Evolutionary conservation across 441 rosid species (phyloP).

Genomic region (Melianthus villosus): DNA sequence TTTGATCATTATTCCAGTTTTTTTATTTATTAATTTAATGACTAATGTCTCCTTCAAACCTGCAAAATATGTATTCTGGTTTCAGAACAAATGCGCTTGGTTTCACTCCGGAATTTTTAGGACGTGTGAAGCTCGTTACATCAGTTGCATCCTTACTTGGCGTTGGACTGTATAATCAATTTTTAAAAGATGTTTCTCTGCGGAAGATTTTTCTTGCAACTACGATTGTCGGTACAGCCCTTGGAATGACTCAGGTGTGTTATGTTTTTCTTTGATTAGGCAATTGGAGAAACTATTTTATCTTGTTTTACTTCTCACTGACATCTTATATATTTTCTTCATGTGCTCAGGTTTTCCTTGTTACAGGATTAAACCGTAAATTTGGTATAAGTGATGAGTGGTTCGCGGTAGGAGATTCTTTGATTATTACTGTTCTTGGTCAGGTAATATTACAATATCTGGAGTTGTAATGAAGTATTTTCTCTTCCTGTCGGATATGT

Average conservation of each 20-base stretch:
- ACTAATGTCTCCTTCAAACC: too few species aligned
- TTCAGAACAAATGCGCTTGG: slow-evolving; percentile 87
- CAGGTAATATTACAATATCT: slow-evolving; percentile 35
- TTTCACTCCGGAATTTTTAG: slow-evolving; percentile 87
- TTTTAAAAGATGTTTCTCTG: slow-evolving; percentile 62
- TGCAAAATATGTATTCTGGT: slow-evolving; percentile 5
- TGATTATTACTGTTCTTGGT: slow-evolving; percentile 74
- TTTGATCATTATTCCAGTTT: too few species aligned
- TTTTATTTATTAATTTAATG: too few species aligned
- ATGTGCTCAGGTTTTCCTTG: slow-evolving; percentile 75
- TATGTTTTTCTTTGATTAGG: too few species aligned
- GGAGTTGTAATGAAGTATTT: neutral
- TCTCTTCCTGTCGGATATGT: too few species aligned
- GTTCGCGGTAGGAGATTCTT: slow-evolving; percentile 92
- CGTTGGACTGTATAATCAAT: slow-evolving; percentile 83
- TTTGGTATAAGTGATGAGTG: slow-evolving; percentile 87
- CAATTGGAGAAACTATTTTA: too few species aligned
- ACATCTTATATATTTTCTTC: too few species aligned
- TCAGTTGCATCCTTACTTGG: slow-evolving; percentile 80
- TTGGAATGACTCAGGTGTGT: slow-evolving; percentile 92
- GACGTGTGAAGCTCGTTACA: slow-evolving; percentile 81
- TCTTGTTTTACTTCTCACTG: too few species aligned
- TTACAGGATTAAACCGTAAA: slow-evolving; percentile 64
- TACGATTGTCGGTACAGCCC: slow-evolving; percentile 54
- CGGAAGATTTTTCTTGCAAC: slow-evolving; percentile 66